phyloP scores from a whole-genome alignment of 2,329 filamentous ascomycete species.

The Sporothrix schenckii region DNA sequence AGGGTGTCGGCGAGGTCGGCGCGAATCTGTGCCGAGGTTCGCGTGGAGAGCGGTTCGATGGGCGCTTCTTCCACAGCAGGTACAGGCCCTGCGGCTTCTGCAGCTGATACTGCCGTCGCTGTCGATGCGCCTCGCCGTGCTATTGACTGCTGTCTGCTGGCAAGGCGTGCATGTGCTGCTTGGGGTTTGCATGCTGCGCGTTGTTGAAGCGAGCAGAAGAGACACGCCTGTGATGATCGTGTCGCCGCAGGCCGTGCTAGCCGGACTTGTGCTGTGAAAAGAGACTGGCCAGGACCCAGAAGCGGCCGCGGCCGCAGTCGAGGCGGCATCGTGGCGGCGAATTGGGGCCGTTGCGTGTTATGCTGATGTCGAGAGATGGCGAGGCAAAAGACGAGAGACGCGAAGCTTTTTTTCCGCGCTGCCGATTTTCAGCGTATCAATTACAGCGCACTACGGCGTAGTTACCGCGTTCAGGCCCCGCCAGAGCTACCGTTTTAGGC shows the following conservation, averaged over 20 bases:
- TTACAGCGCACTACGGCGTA: constrained; percentile 8
- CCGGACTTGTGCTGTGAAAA: constrained; percentile 11
- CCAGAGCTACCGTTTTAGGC: constrained; percentile 5
- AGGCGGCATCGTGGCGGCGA: constrained; percentile 40
- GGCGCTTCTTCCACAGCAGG: background rate
- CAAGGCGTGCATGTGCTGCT: background rate
- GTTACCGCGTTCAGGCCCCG: background rate
- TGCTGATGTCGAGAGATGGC: background rate
- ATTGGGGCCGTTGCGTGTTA: constrained; percentile 10
- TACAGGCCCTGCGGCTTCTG: constrained; percentile 40
- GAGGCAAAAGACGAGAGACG: background rate
- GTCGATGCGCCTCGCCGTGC: constrained; percentile 39
- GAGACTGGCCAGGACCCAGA: constrained; percentile 7
- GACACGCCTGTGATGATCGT: constrained; percentile 38
- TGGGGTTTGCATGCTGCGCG: constrained; percentile 4
- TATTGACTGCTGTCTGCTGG: background rate
- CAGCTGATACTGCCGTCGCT: constrained; percentile 36
- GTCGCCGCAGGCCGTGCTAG: constrained; percentile 33
- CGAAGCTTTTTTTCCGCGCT: constrained; percentile 20
- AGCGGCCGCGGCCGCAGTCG: constrained; percentile 38
- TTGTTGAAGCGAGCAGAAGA: constrained; percentile 41
- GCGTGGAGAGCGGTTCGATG: background rate
- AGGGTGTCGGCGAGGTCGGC: constrained; percentile 62
- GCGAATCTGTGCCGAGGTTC: constrained; percentile 20
- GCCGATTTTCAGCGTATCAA: background rate